Evolutionary conservation across 192 early-diverging fungal species (phyloP).

Genomic region (Oehlia diaphana): DNA sequence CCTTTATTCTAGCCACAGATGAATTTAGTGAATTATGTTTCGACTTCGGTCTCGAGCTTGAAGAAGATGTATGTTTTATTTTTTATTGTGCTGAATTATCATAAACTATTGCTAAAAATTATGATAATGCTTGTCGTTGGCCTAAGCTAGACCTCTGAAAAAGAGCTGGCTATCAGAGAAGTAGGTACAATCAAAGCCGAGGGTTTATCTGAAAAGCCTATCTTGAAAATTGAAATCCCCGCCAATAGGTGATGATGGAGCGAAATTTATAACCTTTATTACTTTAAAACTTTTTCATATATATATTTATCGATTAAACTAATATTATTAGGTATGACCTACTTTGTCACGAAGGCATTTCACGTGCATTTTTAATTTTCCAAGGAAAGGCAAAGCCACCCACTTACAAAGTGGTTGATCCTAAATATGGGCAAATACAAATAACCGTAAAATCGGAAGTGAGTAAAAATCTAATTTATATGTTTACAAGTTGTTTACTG

Average conservation of each 20-base stretch:
- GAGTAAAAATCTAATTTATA: conserved; percentile 2
- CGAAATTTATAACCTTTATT: background rate
- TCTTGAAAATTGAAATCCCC: conserved; percentile 98
- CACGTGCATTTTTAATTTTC: conserved; percentile 85
- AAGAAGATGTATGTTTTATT: conserved; percentile 80
- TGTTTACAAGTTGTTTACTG: no score
- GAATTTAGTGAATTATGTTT: conserved; percentile 99
- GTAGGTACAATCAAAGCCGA: conserved; percentile 52
- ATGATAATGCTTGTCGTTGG: background rate
- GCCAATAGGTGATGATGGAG: conserved; percentile 70
- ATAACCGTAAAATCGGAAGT: conserved; percentile 74
- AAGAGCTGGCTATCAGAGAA: conserved; percentile 73
- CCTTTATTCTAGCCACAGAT: conserved; percentile 55
- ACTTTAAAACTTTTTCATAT: background rate
- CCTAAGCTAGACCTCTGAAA: conserved; percentile 68
- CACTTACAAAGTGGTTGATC: conserved; percentile 60
- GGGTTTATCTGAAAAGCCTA: conserved; percentile 68
- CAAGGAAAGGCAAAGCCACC: conserved; percentile 71
- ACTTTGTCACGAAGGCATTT: conserved; percentile 94
- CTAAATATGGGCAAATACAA: conserved; percentile 55
- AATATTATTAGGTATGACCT: conserved; percentile 79
- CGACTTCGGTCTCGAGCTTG: conserved; percentile 98
- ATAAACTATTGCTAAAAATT: background rate
- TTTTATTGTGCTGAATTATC: background rate
- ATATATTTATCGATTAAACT: no score